phyloP scores from a whole-genome alignment of 129 eudicot species.

The Solidago caesia region DNA sequence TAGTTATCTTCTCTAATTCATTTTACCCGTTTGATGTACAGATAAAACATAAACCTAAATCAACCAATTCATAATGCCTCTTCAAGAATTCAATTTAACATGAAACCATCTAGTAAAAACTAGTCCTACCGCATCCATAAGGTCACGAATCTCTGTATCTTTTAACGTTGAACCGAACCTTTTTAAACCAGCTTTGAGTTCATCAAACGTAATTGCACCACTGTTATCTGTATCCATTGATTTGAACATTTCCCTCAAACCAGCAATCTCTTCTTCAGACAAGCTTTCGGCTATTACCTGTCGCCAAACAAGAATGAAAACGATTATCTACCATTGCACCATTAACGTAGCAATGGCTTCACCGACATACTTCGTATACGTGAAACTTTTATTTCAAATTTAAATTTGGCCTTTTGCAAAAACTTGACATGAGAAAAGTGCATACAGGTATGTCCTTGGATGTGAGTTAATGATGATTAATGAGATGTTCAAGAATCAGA shows the following conservation, averaged over 20 bases:
- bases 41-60: background rate
- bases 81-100: background rate
- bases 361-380: background rate
- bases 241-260: constrained; percentile 79
- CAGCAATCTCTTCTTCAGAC: constrained; percentile 92
- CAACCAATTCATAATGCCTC: background rate
- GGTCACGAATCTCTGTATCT: constrained; percentile 90
- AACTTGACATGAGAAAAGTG: background rate
- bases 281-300: constrained; percentile 94
- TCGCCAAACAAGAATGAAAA: background rate
- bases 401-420: background rate
- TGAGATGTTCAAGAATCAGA: background rate
- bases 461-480: background rate
- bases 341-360: constrained; percentile 47
- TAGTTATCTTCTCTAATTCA: background rate
- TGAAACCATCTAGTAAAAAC: background rate
- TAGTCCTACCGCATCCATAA: constrained; percentile 83
- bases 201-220: constrained; percentile 93
- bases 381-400: background rate
- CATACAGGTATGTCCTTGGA: background rate
- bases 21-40: background rate
- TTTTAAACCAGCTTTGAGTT: constrained; percentile 85
- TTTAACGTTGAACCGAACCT: constrained; percentile 82
- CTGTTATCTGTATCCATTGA: constrained; percentile 93
- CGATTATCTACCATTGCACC: constrained; percentile 42